Base-by-base conservation (phyloP, 345 rosid species). In the Turnera subulata region DNA sequence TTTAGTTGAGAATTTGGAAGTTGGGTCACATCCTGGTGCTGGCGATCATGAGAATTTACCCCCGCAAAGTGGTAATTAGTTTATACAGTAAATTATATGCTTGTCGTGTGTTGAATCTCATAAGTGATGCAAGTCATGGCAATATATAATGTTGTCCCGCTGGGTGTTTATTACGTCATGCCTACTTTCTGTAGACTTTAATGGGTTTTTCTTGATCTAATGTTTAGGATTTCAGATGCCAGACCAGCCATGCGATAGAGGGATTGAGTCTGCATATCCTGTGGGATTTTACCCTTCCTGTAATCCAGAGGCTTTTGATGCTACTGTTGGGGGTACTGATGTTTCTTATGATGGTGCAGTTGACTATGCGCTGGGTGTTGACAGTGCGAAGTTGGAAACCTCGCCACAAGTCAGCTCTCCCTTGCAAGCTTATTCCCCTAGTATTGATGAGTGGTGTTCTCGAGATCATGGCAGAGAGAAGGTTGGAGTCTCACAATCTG, bases 191-290 rank as follows among this genome's bases (percentile, higher is more conserved):
- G 18, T 21, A 19, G 56, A 42, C 58, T 59, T 2, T 68, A 44
- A 57, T 67, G 54, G 39, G 22, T 47, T 21, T 64, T 67, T 23
- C 25, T 70, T 69, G 50, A 21, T 54, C 22, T 48, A 13, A 50
- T 49, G 24, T 56, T 46, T 59, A 84, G 91, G 77, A 44, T 50
- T 66, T 67, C 79, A 65, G 67, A 71, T 62, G 64, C 48, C 40
- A 59, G 70, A 65, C 54, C 47, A 52, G 5, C n/a, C 12, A 16
- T 22, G 19, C 32, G 47, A 49, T 13, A 22, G 16, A 13, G 57
- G 59, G 52, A 51, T 26, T 38, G 50, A 39, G 29, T 18, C 29
- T 6, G 5, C 15, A 48, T 61, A 33, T 61, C 32, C 40, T 44
- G 58, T 9, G 39, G 49, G 21, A 25, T 38, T 33, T 53, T 50